These are phyloP conservation scores for Metschnikowia baotianmanensis DNA, from an alignment of 805 yeast genomes.

Conservation along the genomic window DNA sequence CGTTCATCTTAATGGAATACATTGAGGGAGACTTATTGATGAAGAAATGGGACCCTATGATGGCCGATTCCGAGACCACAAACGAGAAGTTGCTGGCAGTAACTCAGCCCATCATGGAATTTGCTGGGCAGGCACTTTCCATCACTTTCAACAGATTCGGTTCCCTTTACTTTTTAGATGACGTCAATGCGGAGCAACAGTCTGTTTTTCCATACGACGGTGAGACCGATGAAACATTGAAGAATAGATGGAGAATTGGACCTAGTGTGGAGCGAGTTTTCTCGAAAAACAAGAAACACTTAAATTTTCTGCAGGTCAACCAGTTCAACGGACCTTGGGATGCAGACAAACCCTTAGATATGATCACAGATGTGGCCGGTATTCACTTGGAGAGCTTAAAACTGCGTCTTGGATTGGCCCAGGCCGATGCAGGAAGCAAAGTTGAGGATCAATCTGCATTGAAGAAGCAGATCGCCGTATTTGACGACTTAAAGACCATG, in stretches of 20 bases:
- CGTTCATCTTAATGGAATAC: conserved; percentile 79
- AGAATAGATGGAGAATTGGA: conserved; percentile 83
- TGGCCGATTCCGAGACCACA: conserved; percentile 48
- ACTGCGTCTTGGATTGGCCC: conserved; percentile 50
- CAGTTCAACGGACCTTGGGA: conserved; percentile 78
- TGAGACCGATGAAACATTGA: conserved; percentile 53
- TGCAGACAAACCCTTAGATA: conserved; percentile 52
- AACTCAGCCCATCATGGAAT: conserved; percentile 69
- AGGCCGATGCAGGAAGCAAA: conserved; percentile 50
- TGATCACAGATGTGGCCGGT: conserved; percentile 61
- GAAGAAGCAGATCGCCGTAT: conserved; percentile 55
- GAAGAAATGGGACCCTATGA: conserved; percentile 88
- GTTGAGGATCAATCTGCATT: conserved; percentile 43
- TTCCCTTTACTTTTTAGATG: conserved; percentile 75
- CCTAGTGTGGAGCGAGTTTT: conserved; percentile 80
- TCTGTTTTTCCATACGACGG: conserved; percentile 54
- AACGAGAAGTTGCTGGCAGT: conserved; percentile 54
- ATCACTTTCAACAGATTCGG: conserved; percentile 73
- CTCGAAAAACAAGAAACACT: conserved; percentile 61
- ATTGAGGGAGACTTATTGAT: conserved; percentile 78
- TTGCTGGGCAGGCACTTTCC: conserved; percentile 53
- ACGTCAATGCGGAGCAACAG: conserved; percentile 49
- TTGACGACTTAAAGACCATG: conserved; percentile 54
- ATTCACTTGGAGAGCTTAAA: conserved; percentile 64
- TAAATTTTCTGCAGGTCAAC: conserved; percentile 49